Conservation (phyloP, 2,329 filamentous ascomycete species). For the Ophiocordyceps australis region DNA sequence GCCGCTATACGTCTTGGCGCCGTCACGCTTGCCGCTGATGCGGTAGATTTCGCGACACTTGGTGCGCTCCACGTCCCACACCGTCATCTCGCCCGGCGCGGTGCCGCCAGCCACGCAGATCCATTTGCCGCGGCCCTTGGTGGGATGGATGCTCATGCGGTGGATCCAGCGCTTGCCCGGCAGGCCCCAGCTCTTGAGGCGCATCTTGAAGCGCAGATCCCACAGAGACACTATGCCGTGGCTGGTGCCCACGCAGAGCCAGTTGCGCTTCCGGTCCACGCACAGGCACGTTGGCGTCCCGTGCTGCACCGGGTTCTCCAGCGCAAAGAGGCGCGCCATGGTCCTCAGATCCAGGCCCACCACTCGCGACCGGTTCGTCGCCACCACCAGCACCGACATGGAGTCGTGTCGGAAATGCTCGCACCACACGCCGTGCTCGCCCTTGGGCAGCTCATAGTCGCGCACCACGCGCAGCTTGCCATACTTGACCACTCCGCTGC, state of each 20-base stretch:
- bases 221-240: slow-evolving; percentile 88
- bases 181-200: slow-evolving; percentile 76
- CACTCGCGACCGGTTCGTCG: slow-evolving; percentile 72
- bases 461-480: slow-evolving; percentile 60
- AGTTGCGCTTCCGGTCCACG: slow-evolving; percentile 69
- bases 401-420: slow-evolving; percentile 78
- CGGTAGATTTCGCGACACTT: slow-evolving; percentile 81
- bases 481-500: slow-evolving; percentile 46
- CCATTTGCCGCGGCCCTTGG: slow-evolving; percentile 62
- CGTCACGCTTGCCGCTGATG: slow-evolving; percentile 41
- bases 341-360: slow-evolving; percentile 72
- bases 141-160: slow-evolving; percentile 61
- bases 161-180: slow-evolving; percentile 67
- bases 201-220: slow-evolving; percentile 88
- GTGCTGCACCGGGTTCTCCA: slow-evolving; percentile 82
- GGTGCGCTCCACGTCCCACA: slow-evolving; percentile 89
- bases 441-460: slow-evolving; percentile 57
- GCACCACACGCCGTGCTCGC: slow-evolving; percentile 73
- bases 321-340: slow-evolving; percentile 64
- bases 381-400: slow-evolving; percentile 66
- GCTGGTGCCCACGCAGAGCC: slow-evolving; percentile 80
- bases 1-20: slow-evolving; percentile 53
- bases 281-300: slow-evolving; percentile 85
- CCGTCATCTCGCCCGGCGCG: slow-evolving; percentile 71
- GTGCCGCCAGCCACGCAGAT: slow-evolving; percentile 82